These are phyloP conservation scores for Houttuynia cordata DNA, from an alignment of 164 flowering plant genomes.

Conservation along the genomic window DNA sequence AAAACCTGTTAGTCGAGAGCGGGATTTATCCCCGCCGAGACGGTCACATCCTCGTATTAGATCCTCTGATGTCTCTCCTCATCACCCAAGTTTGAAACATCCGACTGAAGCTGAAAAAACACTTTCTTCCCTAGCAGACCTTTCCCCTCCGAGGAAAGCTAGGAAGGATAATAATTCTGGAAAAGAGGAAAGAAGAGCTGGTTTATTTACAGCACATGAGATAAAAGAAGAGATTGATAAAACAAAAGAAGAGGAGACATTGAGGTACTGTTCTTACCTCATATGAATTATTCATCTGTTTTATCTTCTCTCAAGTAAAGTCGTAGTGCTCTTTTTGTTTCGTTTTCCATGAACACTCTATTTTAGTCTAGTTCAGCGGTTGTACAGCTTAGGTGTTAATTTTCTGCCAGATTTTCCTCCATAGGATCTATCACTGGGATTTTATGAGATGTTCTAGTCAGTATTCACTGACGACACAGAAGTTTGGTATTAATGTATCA, in stretches of 20 bases:
- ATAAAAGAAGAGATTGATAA: slow-evolving; percentile 43
- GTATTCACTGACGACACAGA: not conserved
- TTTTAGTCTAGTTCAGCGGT: not conserved
- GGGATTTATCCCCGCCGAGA: slow-evolving; percentile 18
- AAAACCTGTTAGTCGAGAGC: not conserved
- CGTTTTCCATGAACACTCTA: too few relatives aligned
- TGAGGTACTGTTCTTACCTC: slow-evolving; percentile 31
- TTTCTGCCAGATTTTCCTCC: not conserved
- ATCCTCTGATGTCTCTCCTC: slow-evolving; percentile 13
- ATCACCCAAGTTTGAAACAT: slow-evolving; percentile 5
- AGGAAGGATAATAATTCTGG: slow-evolving; percentile 16
- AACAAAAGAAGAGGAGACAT: slow-evolving; percentile 39
- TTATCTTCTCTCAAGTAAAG: not conserved
- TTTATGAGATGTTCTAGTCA: too few relatives aligned
- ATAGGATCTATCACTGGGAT: not conserved
- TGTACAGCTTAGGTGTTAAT: not conserved
- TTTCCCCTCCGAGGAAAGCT: slow-evolving; percentile 64
- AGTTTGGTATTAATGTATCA: too few relatives aligned
- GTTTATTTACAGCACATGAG: slow-evolving; percentile 55
- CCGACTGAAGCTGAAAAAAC: slow-evolving; percentile 5
- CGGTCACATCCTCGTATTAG: slow-evolving; percentile 5
- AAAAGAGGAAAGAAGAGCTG: slow-evolving; percentile 42
- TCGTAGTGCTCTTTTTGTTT: too few relatives aligned
- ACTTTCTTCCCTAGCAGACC: slow-evolving; percentile 16
- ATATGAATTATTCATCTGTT: too few relatives aligned